These are phyloP conservation scores for Cryphonectria naterciae DNA, from an alignment of 2,329 filamentous ascomycete genomes.

Conservation along the genomic window DNA sequence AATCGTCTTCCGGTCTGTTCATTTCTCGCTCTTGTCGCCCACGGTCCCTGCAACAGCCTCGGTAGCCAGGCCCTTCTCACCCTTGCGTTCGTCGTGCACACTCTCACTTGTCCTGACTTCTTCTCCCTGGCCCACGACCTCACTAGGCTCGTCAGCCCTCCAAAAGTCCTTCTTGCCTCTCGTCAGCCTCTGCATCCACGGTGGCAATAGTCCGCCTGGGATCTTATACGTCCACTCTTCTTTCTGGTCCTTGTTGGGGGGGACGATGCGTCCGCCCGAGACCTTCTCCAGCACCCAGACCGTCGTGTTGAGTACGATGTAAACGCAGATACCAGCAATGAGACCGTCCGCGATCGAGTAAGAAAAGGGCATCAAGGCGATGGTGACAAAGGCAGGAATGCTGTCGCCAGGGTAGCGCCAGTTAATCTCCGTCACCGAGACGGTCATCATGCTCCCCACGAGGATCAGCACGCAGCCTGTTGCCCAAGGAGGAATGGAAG, in stretches of 20 bases:
- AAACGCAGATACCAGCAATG: slow-evolving; percentile 78
- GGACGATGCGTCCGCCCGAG: slow-evolving; percentile 71
- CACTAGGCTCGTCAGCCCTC: slow-evolving; percentile 46
- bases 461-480: slow-evolving; percentile 78
- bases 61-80: slow-evolving; percentile 20
- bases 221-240: slow-evolving; percentile 82
- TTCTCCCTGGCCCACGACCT: slow-evolving; percentile 16
- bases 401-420: slow-evolving; percentile 86
- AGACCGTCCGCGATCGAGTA: slow-evolving; percentile 88
- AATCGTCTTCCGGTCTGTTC: background rate
- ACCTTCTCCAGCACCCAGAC: slow-evolving; percentile 71
- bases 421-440: slow-evolving; percentile 80
- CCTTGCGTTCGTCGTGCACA: background rate
- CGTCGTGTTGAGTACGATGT: slow-evolving; percentile 73
- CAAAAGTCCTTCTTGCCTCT: slow-evolving; percentile 77
- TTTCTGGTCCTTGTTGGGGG: slow-evolving; percentile 74
- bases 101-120: slow-evolving; percentile 20
- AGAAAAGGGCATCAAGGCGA: slow-evolving; percentile 86
- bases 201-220: slow-evolving; percentile 73
- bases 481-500: slow-evolving; percentile 78
- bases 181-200: slow-evolving; percentile 66
- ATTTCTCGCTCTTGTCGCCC: slow-evolving; percentile 12
- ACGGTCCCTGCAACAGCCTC: slow-evolving; percentile 16
- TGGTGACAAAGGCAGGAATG: slow-evolving; percentile 81
- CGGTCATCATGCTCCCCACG: slow-evolving; percentile 86